Conservation (phyloP, 768 basidiomycete species). For the Kwoniella sp. region DNA sequence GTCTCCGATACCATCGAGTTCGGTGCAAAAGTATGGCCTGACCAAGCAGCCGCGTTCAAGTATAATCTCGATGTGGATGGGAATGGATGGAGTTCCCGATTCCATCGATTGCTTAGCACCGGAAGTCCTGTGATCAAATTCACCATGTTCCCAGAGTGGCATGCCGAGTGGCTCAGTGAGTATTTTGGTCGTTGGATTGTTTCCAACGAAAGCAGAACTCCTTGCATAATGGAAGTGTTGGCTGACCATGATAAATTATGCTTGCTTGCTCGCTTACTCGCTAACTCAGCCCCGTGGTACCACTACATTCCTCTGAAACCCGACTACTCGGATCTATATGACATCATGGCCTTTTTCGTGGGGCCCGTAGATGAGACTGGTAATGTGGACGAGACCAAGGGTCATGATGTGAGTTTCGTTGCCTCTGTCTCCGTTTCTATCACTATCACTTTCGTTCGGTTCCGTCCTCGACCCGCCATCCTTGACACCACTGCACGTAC, state of each 20-base stretch:
- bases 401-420: conserved; percentile 61
- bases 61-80: conserved; percentile 58
- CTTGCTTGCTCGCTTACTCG: background rate
- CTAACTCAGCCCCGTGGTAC: conserved; percentile 66
- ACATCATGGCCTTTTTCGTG: conserved; percentile 72
- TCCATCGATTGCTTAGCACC: conserved; percentile 66
- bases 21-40: conserved; percentile 58
- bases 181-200: too few species aligned
- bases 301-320: conserved; percentile 71
- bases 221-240: too few species aligned
- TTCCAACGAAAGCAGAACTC: too few species aligned
- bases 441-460: too few species aligned
- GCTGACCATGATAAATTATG: too few species aligned
- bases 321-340: conserved; percentile 70
- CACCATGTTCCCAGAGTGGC: conserved; percentile 77
- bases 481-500: too few species aligned
- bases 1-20: conserved; percentile 63
- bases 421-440: background rate
- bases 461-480: too few species aligned
- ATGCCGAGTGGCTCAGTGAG: conserved; percentile 33
- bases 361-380: conserved; percentile 60
- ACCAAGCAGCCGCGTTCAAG: conserved; percentile 64
- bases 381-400: conserved; percentile 60
- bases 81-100: conserved; percentile 69
- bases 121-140: conserved; percentile 70